A percentile compares a stretch with the other conserved stretches of the same genome.
These are phyloP conservation scores for Sphagnum tenellum DNA, from an alignment of 225 moss, liverwort and hornwort species.

Conservation along the genomic window DNA sequence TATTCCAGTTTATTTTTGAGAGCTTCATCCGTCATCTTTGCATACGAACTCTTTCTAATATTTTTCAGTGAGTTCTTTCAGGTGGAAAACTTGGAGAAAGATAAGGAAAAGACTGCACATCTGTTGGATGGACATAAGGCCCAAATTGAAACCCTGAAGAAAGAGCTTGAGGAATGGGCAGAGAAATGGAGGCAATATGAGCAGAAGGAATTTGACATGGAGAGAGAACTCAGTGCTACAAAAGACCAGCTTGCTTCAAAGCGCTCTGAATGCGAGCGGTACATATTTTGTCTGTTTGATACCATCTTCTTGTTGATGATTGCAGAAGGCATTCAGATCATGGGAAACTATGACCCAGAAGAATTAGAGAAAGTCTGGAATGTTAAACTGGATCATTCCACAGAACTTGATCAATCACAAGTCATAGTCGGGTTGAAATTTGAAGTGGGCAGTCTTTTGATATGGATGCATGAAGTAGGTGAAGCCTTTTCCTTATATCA, in stretches of 20 bases:
- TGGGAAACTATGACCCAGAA: too few relatives aligned
- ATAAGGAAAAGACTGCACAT: slow-evolving; percentile 23
- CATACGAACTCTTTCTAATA: too few relatives aligned
- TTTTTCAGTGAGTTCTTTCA: slow-evolving; percentile 2
- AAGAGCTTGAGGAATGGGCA: slow-evolving; percentile 38
- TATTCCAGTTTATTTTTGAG: too few relatives aligned
- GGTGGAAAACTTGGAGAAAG: slow-evolving; percentile 42
- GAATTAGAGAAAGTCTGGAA: too few relatives aligned
- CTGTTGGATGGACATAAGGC: slow-evolving; percentile 39
- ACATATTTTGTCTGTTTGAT: neutral
- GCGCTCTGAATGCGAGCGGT: slow-evolving; percentile 56
- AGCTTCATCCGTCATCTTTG: too few relatives aligned
- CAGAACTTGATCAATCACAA: too few relatives aligned
- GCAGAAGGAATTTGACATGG: slow-evolving; percentile 17
- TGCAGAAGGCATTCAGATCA: neutral
- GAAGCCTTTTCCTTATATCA: too few relatives aligned
- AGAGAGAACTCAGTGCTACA: slow-evolving; percentile 20
- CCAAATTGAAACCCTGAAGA: slow-evolving; percentile 37
- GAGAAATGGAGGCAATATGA: slow-evolving; percentile 25
- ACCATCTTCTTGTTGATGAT: neutral
- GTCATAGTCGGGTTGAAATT: too few relatives aligned
- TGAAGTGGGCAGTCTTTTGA: too few relatives aligned
- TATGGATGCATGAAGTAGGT: too few relatives aligned
- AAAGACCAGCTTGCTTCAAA: slow-evolving; percentile 41
- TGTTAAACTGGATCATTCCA: too few relatives aligned